phyloP scores from a whole-genome alignment of 805 yeast species.

The Ogataea ramenticola region DNA sequence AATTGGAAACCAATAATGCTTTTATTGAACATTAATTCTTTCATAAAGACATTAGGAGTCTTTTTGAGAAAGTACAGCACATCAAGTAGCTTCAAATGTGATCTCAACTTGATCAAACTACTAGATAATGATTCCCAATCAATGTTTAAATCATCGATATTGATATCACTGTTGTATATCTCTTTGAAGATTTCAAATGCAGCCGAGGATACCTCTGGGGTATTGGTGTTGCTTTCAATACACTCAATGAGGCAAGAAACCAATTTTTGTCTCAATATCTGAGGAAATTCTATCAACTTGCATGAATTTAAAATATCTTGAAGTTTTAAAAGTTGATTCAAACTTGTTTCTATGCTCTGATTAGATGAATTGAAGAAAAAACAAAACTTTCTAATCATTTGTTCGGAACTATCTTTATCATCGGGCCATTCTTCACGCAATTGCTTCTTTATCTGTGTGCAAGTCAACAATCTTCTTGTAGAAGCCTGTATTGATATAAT shows the following conservation, averaged over 20 bases:
- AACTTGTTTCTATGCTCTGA: not conserved
- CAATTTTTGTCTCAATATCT: no score
- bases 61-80: no score
- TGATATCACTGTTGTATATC: no score
- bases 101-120: not conserved
- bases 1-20: not conserved
- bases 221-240: no score
- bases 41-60: not conserved
- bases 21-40: not conserved
- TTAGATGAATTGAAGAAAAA: slow-evolving; percentile 18
- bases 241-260: no score
- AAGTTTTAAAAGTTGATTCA: no score
- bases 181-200: no score
- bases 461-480: slow-evolving; percentile 30
- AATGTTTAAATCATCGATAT: no score
- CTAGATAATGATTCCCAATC: not conserved
- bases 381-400: slow-evolving; percentile 20
- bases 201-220: no score
- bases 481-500: slow-evolving; percentile 43
- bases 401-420: not conserved
- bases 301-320: no score
- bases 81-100: not conserved
- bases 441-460: not conserved
- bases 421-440: not conserved
- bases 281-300: no score